phyloP scores from a whole-genome alignment of 2,329 filamentous ascomycete genomes.

The Aspergillus sp. region DNA sequence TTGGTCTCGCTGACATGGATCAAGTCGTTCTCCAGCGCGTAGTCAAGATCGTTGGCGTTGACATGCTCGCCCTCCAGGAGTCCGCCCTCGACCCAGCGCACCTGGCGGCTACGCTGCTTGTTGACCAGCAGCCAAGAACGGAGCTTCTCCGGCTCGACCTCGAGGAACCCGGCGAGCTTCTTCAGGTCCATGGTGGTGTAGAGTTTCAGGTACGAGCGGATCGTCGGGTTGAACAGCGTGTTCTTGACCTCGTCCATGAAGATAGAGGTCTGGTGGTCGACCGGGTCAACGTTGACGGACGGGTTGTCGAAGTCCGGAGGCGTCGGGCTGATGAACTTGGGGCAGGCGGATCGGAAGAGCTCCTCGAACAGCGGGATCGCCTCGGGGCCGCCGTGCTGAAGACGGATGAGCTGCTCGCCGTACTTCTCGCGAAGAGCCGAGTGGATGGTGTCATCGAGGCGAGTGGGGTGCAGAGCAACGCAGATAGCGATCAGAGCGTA shows the following conservation, averaged over 20 bases:
- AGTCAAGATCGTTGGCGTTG: conserved; percentile 92
- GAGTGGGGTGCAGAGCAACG: conserved; percentile 92
- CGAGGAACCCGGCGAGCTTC: conserved; percentile 94
- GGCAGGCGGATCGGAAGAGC: conserved; percentile 94
- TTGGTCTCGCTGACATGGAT: conserved; percentile 99
- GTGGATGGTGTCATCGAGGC: conserved; percentile 98
- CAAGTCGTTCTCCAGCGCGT: conserved; percentile 89
- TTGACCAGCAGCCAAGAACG: conserved; percentile 90
- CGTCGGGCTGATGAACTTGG: conserved; percentile 97
- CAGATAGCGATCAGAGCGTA: conserved; percentile 98
- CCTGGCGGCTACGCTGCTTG: conserved; percentile 96
- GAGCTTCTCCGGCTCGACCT: conserved; percentile 92
- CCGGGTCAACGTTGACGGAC: conserved; percentile 86
- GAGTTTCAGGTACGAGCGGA: conserved; percentile 96
- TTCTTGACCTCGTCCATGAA: conserved; percentile 99
- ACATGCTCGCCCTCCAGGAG: conserved; percentile 86
- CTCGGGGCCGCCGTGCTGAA: conserved; percentile 93
- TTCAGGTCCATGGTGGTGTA: conserved; percentile 99
- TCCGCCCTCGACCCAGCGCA: conserved; percentile 84
- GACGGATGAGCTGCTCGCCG: conserved; percentile 91
- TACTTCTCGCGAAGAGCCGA: conserved; percentile 97
- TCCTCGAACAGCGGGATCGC: conserved; percentile 95
- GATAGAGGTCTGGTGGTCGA: conserved; percentile 92
- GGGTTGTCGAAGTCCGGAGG: conserved; percentile 97
- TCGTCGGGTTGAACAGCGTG: conserved; percentile 94